Base-by-base conservation (phyloP, 345 rosid species). In the Gossypium sturtianum region DNA sequence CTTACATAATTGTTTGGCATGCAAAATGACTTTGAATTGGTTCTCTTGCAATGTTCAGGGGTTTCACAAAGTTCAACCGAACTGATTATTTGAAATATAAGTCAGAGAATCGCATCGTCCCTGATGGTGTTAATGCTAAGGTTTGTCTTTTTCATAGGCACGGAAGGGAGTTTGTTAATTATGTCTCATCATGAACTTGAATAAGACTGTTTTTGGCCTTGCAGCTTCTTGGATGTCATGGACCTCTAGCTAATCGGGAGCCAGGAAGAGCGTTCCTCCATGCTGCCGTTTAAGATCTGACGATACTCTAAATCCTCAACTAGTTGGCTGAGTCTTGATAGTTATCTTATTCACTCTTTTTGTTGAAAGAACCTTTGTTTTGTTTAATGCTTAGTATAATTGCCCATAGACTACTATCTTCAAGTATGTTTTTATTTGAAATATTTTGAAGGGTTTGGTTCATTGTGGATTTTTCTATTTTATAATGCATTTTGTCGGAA, bases 111-210 rank as follows among this genome's bases (percentile, higher is more conserved):
- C 80, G 86, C 34, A 86, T 90, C 13, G 1, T 84, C 12, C 75
- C 94, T 1, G 94, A 90, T 83, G 94, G 94, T 75, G 92, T 90
- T 22, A 88, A 88, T 45, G 94, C 91, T 12, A 90, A 90, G 94
- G 92, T 90, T 23, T 64, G 82, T 9, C 52, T 38, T 23, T 43
- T 44, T 23, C 9, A 63, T 54, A 51, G 12, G 7, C 54, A 59
- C 7, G 7, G 41, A 1, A 25, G n/a, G 2, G 0, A 2, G 6
- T 22, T 22, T 66, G 8, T 74, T 13, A 11, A 12, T 57, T 47
- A 17, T 13, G 16, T 38, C 45, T 9, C 53, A 9, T 43, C 7
- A 8, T 53, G 15, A 45, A 1, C 56, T 48, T 19, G 15, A 45
- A 20, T 48, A 20, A 43, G 27, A 9, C 17, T 72, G n/a, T 71